Evolutionary conservation across 2,329 filamentous ascomycete species (phyloP).

Genomic region (Chaetomium strumarium): DNA sequence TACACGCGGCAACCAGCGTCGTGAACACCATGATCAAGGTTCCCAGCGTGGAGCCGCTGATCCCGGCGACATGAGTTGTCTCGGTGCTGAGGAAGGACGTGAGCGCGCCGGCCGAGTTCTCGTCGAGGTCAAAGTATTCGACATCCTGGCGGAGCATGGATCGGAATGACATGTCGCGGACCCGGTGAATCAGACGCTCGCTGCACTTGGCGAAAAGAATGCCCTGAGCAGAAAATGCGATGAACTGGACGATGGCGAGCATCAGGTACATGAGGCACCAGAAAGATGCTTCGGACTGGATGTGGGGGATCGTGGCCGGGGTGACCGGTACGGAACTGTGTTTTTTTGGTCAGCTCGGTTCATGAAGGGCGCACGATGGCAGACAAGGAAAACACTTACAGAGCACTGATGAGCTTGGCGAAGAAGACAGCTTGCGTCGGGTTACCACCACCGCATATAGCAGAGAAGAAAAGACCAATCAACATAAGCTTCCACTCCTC

Average conservation of each 20-base stretch:
- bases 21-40: conserved; percentile 76
- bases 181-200: conserved; percentile 77
- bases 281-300: conserved; percentile 70
- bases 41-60: conserved; percentile 81
- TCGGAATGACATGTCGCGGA: conserved; percentile 76
- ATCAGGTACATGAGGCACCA: conserved; percentile 88
- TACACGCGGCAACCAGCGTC: conserved; percentile 69
- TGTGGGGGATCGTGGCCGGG: conserved; percentile 43
- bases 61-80: conserved; percentile 80
- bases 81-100: conserved; percentile 86
- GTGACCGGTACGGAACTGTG: conserved; percentile 29
- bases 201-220: conserved; percentile 76
- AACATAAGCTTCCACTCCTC: conserved; percentile 67
- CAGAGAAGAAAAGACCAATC: conserved; percentile 64
- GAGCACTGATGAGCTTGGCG: conserved; percentile 74
- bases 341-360: not conserved
- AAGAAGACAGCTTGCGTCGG: conserved; percentile 65
- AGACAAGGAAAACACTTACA: conserved; percentile 39
- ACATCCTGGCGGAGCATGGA: conserved; percentile 90
- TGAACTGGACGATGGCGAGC: conserved; percentile 67
- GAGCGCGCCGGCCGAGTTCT: conserved; percentile 82
- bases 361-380: not conserved
- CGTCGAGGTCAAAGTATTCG: conserved; percentile 80
- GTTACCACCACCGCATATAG: conserved; percentile 76
- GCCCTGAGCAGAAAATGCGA: conserved; percentile 64